Evolutionary conservation across 2,329 filamentous ascomycete species (phyloP), one percentile per base, ranked within the genome.

Genomic region (Botrytis porri): DNA sequence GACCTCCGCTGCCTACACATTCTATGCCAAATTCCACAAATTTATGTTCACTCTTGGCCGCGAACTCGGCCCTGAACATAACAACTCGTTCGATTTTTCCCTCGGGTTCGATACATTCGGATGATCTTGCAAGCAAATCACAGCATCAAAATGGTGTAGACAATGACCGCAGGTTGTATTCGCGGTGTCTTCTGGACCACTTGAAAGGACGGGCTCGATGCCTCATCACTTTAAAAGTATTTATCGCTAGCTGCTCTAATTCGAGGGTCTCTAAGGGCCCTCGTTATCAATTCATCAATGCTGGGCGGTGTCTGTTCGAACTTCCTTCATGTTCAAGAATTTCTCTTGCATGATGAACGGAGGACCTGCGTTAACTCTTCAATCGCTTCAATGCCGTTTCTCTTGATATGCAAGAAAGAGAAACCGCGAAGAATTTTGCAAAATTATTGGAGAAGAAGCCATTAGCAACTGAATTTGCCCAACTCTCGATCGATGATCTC

Each of bases 191-290:
- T 57, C 14, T 57, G 6, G 0, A 29, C 14, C 14, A 3, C 14
- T 0, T 57, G 14, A 1, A 18, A 4, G 29, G 6, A 7, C 14
- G n/a, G 2, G 0, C 12, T 57, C 1, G n/a, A 57, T 4, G n/a
- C n/a, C 29, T 29, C 6, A 57, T 57, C 14, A 0, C 51, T 57
- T 4, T 3, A 57, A 0, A 57, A 5, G 6, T 57, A 57, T 9
- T 4, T 18, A 18, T 29, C 2, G 6, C 51, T 29, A 4, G n/a
- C 51, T 29, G 0, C 3, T 18, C n/a, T 57, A 3, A 16, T 57
- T 57, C 5, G 7, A n/a, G 5, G 1, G 25, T 5, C 1, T 4
- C 25, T 54, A 6, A n/a, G 1, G 3, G 25, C 22, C 22, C 22
- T 51, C 22, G n/a, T n/a, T n/a, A 22, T 51, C 48, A 51, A 51